Conservation (phyloP, 2,329 filamentous ascomycete genomes). For the Ophiocordyceps camponoti-saundersi region DNA sequence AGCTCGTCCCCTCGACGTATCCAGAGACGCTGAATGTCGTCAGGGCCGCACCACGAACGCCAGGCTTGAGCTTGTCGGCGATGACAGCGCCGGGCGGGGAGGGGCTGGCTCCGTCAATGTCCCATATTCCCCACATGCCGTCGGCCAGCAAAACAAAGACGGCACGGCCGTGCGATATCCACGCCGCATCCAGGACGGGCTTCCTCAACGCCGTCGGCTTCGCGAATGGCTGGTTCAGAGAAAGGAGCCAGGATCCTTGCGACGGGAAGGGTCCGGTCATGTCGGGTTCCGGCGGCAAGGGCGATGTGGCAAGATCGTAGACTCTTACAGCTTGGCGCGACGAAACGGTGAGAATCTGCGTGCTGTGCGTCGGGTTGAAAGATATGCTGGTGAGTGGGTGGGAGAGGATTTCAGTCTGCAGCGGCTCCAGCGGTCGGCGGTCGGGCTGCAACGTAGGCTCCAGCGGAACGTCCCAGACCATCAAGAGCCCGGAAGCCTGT, state of each 20-base stretch:
- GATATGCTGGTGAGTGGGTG: slow-evolving; percentile 36
- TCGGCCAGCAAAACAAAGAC: slow-evolving; percentile 42
- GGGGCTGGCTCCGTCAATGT: slow-evolving; percentile 41
- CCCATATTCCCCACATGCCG: slow-evolving; percentile 53
- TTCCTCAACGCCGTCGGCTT: slow-evolving; percentile 34
- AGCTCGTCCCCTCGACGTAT: slow-evolving; percentile 41
- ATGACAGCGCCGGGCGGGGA: slow-evolving; percentile 21
- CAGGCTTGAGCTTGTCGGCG: slow-evolving; percentile 31
- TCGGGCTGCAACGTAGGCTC: slow-evolving; percentile 17
- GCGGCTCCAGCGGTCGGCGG: slow-evolving; percentile 26
- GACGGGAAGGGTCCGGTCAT: slow-evolving; percentile 32
- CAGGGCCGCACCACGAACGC: slow-evolving; percentile 38
- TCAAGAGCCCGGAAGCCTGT: slow-evolving; percentile 40
- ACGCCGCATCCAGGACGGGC: slow-evolving; percentile 42
- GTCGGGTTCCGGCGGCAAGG: slow-evolving; percentile 33
- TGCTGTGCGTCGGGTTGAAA: slow-evolving; percentile 42
- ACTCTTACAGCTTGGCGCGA: slow-evolving; percentile 39
- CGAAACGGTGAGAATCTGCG: slow-evolving; percentile 40
- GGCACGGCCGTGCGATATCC: slow-evolving; percentile 43
- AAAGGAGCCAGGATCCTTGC: slow-evolving; percentile 48
- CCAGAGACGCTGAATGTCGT: slow-evolving; percentile 41
- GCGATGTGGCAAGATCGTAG: slow-evolving; percentile 41
- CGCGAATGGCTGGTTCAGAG: slow-evolving; percentile 40
- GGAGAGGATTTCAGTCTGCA: slow-evolving; percentile 43
- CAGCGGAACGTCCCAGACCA: slow-evolving; percentile 40